These are phyloP conservation scores for Novymonas esmeraldas DNA, from an alignment of 208 protist species.

Conservation along the genomic window DNA sequence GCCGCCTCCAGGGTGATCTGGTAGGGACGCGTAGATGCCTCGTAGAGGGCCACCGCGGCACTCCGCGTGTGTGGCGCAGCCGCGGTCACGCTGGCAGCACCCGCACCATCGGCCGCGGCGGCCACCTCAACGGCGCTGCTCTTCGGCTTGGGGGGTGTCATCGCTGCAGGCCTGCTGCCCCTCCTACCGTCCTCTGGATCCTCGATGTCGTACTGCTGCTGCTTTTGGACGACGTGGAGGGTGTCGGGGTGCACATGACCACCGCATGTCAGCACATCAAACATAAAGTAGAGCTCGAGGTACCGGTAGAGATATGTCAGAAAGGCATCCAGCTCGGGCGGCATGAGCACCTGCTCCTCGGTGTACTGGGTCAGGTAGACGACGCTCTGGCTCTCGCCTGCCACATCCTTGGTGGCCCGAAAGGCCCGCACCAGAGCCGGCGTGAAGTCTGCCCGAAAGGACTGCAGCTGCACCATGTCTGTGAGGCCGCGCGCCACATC, in stretches of 20 bases:
- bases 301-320: conserved; percentile 73
- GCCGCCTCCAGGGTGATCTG: conserved; percentile 30
- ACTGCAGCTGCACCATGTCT: conserved; percentile 48
- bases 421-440: conserved; percentile 55
- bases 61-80: conserved; percentile 10
- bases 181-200: background rate
- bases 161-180: background rate
- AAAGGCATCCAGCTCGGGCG: conserved; percentile 52
- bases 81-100: too few relatives aligned
- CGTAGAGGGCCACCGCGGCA: conserved; percentile 18
- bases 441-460: conserved; percentile 52
- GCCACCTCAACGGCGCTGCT: background rate
- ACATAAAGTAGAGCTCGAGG: conserved; percentile 85
- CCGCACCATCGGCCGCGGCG: background rate
- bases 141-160: background rate
- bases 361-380: conserved; percentile 52
- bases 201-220: conserved; percentile 18
- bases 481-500: conserved; percentile 46
- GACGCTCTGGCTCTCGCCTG: conserved; percentile 18
- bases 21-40: conserved; percentile 32
- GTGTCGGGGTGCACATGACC: conserved; percentile 31
- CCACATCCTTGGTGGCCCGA: conserved; percentile 52
- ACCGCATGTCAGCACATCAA: conserved; percentile 66
- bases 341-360: conserved; percentile 55
- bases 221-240: conserved; percentile 32